Evolutionary conservation across 2,329 filamentous ascomycete genomes (phyloP).

Genomic region (Fusarium secorum): DNA sequence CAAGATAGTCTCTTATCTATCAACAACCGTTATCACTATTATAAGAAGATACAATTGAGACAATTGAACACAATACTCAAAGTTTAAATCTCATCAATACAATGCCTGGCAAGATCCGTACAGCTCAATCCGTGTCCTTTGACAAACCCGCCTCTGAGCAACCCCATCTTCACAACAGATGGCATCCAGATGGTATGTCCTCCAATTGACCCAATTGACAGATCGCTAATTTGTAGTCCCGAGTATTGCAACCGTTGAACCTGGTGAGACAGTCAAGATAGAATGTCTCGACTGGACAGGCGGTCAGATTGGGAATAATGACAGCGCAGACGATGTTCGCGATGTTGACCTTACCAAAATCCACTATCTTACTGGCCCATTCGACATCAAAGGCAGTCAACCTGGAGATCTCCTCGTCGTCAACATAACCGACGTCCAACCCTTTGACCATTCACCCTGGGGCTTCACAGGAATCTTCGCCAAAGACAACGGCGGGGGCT

Average conservation of each 20-base stretch:
- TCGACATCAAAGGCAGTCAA: constrained; percentile 83
- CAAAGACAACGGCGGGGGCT: constrained; percentile 84
- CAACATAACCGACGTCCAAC: constrained; percentile 93
- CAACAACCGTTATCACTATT: background rate
- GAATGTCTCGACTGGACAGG: constrained; percentile 88
- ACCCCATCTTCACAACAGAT: constrained; percentile 68
- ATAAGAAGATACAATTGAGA: background rate
- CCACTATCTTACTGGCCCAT: constrained; percentile 90
- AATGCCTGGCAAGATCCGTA: constrained; percentile 40
- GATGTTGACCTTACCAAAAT: constrained; percentile 85
- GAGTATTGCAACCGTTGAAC: constrained; percentile 73
- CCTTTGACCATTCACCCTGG: constrained; percentile 85
- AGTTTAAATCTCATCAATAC: background rate
- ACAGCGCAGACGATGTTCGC: constrained; percentile 86
- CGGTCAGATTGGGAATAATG: constrained; percentile 88
- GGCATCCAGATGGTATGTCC: constrained; percentile 84
- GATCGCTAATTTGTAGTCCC: constrained; percentile 66
- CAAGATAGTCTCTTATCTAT: constrained; percentile 16
- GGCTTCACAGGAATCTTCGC: constrained; percentile 88
- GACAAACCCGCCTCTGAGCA: constrained; percentile 41
- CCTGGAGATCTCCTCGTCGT: constrained; percentile 86
- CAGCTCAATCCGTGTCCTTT: constrained; percentile 38
- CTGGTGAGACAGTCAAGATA: constrained; percentile 90
- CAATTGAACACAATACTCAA: background rate
- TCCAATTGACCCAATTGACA: background rate